phyloP scores from a whole-genome alignment of 2,329 filamentous ascomycete species.

The Colletotrichum filicis region DNA sequence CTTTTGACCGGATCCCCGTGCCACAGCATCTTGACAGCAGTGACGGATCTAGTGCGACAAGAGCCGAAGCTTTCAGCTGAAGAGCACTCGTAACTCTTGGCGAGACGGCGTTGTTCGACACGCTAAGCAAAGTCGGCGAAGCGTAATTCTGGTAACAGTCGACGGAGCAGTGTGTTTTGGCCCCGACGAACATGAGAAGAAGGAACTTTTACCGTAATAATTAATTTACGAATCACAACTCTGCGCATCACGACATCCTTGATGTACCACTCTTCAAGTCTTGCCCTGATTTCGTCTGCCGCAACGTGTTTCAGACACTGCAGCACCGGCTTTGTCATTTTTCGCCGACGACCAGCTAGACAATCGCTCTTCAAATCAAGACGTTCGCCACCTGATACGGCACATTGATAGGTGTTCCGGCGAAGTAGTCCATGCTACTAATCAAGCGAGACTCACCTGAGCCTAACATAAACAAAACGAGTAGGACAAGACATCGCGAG shows the following conservation, averaged over 20 bases:
- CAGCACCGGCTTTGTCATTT: no score
- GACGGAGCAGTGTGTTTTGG: not conserved
- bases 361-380: not conserved
- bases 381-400: not conserved
- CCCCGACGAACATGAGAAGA: not conserved
- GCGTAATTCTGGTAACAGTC: not conserved
- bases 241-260: not conserved
- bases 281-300: not conserved
- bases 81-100: not conserved
- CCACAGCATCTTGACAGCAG: slow-evolving; percentile 30
- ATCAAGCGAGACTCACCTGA: not conserved
- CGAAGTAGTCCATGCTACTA: not conserved
- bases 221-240: not conserved
- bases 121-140: not conserved
- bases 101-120: not conserved
- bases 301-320: not conserved
- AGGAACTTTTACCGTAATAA: not conserved
- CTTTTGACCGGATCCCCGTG: slow-evolving; percentile 10
- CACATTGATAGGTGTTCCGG: not conserved
- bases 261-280: not conserved
- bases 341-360: not conserved
- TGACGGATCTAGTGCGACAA: not conserved
- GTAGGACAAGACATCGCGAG: slow-evolving; percentile 14
- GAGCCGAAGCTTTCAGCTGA: not conserved
- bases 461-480: not conserved